Conservation (phyloP, 169 alveolate genomes). For the Plasmodium vivax region DNA sequence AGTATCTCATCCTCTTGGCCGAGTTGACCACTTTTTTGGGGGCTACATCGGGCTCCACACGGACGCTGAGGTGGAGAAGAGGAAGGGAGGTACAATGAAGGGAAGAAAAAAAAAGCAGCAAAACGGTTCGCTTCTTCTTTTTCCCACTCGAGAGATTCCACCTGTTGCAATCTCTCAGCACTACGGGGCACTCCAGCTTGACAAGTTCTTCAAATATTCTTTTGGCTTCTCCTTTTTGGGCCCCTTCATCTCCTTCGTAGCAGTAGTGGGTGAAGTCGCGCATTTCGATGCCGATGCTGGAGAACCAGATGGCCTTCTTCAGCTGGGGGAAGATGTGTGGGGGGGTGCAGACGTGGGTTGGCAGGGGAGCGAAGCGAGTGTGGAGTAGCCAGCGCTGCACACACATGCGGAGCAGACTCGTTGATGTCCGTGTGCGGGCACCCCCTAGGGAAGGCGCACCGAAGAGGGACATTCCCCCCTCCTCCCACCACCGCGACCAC, state of each 20-base stretch:
- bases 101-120: not conserved
- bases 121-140: not conserved
- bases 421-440: not conserved
- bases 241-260: slow-evolving; percentile 22
- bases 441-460: not conserved
- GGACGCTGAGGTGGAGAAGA: not conserved
- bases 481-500: not conserved
- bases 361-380: not conserved
- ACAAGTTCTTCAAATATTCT: slow-evolving; percentile 28
- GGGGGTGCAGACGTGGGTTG: not conserved
- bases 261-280: slow-evolving; percentile 23
- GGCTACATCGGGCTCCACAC: slow-evolving; percentile 33
- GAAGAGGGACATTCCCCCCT: no score
- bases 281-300: slow-evolving; percentile 65
- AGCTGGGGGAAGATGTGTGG: not conserved
- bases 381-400: not conserved
- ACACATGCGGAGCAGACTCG: not conserved
- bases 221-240: slow-evolving; percentile 7
- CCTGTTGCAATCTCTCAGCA: slow-evolving; percentile 49
- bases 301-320: slow-evolving; percentile 54
- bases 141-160: not conserved
- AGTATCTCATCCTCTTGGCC: slow-evolving; percentile 66
- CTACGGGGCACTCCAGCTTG: slow-evolving; percentile 44
- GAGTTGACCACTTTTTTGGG: slow-evolving; percentile 67
- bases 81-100: not conserved